Base-by-base conservation (phyloP, 371 early-diverging fungal species). In the Conidiobolus incongruus region DNA sequence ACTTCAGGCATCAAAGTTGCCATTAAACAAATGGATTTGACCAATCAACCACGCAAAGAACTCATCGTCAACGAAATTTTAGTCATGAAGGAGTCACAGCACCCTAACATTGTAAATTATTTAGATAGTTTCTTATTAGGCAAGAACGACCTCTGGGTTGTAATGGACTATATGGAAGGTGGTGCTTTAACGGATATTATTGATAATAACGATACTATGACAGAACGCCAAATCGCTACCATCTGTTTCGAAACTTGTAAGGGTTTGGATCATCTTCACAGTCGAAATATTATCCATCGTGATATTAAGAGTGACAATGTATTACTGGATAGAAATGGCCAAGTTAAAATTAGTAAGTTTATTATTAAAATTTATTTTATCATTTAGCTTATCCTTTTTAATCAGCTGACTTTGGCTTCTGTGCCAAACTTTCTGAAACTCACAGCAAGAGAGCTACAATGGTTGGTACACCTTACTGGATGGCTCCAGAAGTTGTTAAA, bases 131-230 rank as follows among this genome's bases (percentile, higher is more conserved):
- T 77, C 65, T 57, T 94, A 47, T 69, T 89, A 38, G 70, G 68
- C 46, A 65, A 59, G 40, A 59, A 65, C 32, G 93, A 91, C 29
- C 61, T 96, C 41, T 96, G 97, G 97, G 91, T 96, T 5, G 80
- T 96, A 21, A 90, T 96, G 90, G 97, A 96, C 61, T 89, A 77
- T 63, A 96, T 96, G 94, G 92, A 94, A 57, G 94, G 91, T 29
- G 97, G 97, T 33, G 75, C 92, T n/a, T 60, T 96, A 59, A 96
- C 93, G 8, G 95, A 96, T 54, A 80, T 93, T 16, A 90, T 96
- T 56, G 93, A 92, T 49, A 29, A 24, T 8, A 77, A 81, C 63
- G 86, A 82, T 55, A 74, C 76, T 42, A 66, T 96, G 70, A 67
- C 71, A 21, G 94, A 96, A 61, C 60, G 66, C 28, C 90, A 94